A percentile compares a stretch with the other conserved stretches of the same genome.
phyloP scores from a whole-genome alignment of 371 early-diverging fungal species.

The Basidiobolus meristosporus region DNA sequence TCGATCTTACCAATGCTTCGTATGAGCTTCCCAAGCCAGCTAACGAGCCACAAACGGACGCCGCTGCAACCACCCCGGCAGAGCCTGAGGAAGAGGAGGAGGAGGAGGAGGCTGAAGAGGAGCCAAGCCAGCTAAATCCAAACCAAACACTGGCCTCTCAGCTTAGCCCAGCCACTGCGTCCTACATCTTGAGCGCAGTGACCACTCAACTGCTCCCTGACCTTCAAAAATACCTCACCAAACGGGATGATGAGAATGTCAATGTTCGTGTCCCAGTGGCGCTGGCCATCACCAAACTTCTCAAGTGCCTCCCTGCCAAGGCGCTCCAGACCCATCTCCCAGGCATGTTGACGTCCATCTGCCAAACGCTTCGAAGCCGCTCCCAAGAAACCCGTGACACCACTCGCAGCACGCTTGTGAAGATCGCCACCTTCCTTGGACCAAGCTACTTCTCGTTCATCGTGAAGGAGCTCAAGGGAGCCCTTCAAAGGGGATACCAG shows the following conservation, averaged over 20 bases:
- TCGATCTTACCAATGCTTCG: slow-evolving; percentile 40
- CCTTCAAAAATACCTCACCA: slow-evolving; percentile 41
- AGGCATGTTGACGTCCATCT: slow-evolving; percentile 61
- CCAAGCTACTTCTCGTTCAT: slow-evolving; percentile 68
- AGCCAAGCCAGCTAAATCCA: slow-evolving; percentile 4
- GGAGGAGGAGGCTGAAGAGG: slow-evolving; percentile 14
- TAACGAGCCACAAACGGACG: slow-evolving; percentile 12
- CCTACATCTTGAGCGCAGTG: slow-evolving; percentile 45
- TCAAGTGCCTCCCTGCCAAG: slow-evolving; percentile 54
- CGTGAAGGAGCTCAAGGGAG: slow-evolving; percentile 59
- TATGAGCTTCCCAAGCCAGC: too few species aligned
- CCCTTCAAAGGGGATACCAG: slow-evolving; percentile 71
- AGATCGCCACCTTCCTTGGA: slow-evolving; percentile 69
- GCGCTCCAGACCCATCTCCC: slow-evolving; percentile 65
- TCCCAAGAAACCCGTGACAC: slow-evolving; percentile 69
- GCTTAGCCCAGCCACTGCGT: slow-evolving; percentile 10
- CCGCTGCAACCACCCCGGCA: slow-evolving; percentile 3
- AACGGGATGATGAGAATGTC: slow-evolving; percentile 49
- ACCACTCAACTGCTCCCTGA: slow-evolving; percentile 56
- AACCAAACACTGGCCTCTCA: slow-evolving; percentile 8
- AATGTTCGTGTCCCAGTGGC: slow-evolving; percentile 74
- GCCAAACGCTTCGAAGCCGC: slow-evolving; percentile 66
- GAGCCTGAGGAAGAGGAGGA: slow-evolving; percentile 18
- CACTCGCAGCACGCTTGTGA: slow-evolving; percentile 67
- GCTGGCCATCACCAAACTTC: slow-evolving; percentile 60